phyloP scores from a whole-genome alignment of 768 basidiomycete species.

The Nidularia pulvinata region DNA sequence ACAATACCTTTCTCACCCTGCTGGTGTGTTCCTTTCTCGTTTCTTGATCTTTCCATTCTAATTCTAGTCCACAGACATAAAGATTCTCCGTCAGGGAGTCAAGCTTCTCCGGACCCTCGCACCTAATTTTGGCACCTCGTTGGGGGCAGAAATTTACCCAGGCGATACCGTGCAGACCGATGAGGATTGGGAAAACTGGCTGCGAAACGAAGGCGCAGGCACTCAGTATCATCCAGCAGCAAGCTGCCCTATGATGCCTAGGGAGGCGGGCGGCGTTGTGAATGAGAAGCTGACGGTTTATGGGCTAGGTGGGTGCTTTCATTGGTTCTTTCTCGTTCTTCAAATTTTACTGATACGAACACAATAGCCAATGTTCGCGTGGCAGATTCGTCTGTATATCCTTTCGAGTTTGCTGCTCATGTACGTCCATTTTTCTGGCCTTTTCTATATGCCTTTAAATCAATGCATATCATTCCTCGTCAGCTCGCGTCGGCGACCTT shows the following conservation, averaged over 20 bases:
- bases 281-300: constrained; percentile 24
- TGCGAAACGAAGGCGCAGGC: constrained; percentile 30
- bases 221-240: constrained; percentile 62
- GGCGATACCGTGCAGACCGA: constrained; percentile 41
- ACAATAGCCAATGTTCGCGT: constrained; percentile 52
- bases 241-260: constrained; percentile 27
- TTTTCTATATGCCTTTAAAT: neutral
- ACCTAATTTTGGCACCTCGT: constrained; percentile 38
- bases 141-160: constrained; percentile 26
- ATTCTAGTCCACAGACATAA: constrained; percentile 27
- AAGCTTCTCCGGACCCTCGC: constrained; percentile 60
- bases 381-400: constrained; percentile 55
- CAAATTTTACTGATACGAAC: neutral
- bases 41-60: neutral
- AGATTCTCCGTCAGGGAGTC: constrained; percentile 54
- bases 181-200: constrained; percentile 52
- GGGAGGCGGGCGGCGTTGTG: constrained; percentile 25
- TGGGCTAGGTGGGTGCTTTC: constrained; percentile 16
- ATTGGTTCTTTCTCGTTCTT: no score
- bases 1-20: constrained; percentile 57
- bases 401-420: constrained; percentile 37
- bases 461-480: neutral
- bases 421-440: constrained; percentile 8
- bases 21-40: constrained; percentile 26
- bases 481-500: constrained; percentile 23